Evolutionary conservation across 345 rosid genomes (phyloP), one percentile per base, ranked within the genome.

Genomic region (Nasturtium officinale): DNA sequence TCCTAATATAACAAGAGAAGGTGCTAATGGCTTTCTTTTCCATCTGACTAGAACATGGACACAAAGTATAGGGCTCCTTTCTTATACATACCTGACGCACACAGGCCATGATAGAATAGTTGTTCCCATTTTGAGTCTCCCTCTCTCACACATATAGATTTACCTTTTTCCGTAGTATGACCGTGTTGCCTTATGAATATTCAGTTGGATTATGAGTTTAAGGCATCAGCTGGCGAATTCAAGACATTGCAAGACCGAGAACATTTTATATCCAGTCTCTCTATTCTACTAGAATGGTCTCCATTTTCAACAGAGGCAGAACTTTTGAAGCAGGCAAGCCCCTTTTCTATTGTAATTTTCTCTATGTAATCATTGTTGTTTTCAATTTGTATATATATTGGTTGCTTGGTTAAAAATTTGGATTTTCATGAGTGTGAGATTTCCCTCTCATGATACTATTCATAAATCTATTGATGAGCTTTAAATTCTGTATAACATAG

Each of bases 61-160:
- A 43, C 95, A 86, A 77, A 94, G 97, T 78, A 82, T 89, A 28
- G 97, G 97, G 69, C 92, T 91, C 47, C 88, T 94, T 20, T 94
- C 98, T 58, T 94, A 89, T 77, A 87, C 98, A 55, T 94, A 87
- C 83, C 81, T 94, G 82, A 79, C 85, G 25, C 84, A 30, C 56
- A 85, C 89, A 15, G 92, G 96, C 58, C 82, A 85, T 73, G 89
- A 94, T 78, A 87, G 96, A 81, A 91, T 94, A 62, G 87, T 94
- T 35, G 98, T 94, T 61, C 98, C 98, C 58, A 89, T 94, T 94
- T 97, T 94, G 72, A 84, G 89, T 82, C 72, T 71, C 54, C 17
- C 20, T 60, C 64, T n/a, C 46, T 48, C 37, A 54, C 40, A 61
- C 32, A 65, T 74, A 28, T 50, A 45, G 5, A 28, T 48, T 9